These are phyloP conservation scores for Eucalyptus regnans DNA, from an alignment of 345 rosid genomes.

Conservation along the genomic window DNA sequence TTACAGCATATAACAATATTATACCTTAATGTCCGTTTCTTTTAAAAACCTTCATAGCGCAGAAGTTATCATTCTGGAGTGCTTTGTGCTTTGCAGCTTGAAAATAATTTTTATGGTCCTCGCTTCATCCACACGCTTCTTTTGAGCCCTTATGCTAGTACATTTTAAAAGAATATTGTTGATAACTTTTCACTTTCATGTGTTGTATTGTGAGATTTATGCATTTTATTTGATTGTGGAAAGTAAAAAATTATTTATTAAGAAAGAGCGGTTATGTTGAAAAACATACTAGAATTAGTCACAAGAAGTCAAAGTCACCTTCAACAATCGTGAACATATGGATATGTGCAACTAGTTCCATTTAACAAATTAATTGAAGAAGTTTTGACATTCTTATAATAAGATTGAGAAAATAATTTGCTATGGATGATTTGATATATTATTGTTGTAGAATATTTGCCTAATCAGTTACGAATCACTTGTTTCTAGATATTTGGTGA, in stretches of 20 bases:
- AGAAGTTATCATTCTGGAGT: rapidly evolving
- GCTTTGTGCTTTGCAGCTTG: rapidly evolving
- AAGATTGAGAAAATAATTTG: not conserved
- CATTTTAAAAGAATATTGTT: too few species aligned
- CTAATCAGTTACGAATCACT: not conserved
- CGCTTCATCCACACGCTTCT: too few species aligned
- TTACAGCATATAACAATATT: not conserved
- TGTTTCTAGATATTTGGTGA: not conserved
- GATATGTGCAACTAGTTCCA: rapidly evolving
- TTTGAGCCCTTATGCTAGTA: too few species aligned
- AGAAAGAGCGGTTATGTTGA: rapidly evolving
- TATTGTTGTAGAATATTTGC: not conserved
- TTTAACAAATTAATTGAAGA: not conserved
- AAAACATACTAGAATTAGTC: not conserved
- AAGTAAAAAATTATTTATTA: too few species aligned
- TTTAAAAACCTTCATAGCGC: not conserved
- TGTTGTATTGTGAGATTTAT: not conserved
- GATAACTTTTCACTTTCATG: not conserved
- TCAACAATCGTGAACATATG: not conserved
- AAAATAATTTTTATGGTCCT: not conserved
- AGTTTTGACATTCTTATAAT: not conserved
- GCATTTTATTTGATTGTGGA: not conserved
- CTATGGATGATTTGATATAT: not conserved
- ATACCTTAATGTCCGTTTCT: too few species aligned
- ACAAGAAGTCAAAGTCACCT: not conserved